A percentile compares a stretch with the other conserved stretches of the same genome.
phyloP scores from a whole-genome alignment of 2,329 filamentous ascomycete genomes.

The Pestalotiopsis sp. region DNA sequence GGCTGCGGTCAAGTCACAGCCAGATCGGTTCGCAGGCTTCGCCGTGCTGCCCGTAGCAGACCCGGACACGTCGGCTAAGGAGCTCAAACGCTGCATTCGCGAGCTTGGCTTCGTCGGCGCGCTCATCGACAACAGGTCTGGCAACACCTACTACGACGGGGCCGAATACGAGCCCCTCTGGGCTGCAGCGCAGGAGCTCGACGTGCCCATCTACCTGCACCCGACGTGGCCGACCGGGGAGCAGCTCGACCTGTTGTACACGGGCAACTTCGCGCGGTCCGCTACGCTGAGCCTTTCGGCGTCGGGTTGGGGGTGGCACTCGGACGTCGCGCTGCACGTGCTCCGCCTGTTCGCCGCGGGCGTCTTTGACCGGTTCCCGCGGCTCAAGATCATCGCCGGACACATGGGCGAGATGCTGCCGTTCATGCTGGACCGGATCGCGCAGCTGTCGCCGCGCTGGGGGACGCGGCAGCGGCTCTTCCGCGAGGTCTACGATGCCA shows the following conservation, averaged over 20 bases:
- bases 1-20: constrained; percentile 25
- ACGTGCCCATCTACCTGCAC: constrained; percentile 55
- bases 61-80: constrained; percentile 28
- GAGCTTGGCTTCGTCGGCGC: constrained; percentile 36
- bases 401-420: constrained; percentile 52
- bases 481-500: constrained; percentile 54
- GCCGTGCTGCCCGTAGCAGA: constrained; percentile 32
- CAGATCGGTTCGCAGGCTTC: constrained; percentile 31
- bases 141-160: constrained; percentile 32
- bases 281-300: constrained; percentile 21
- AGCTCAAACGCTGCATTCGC: constrained; percentile 31
- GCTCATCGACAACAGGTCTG: constrained; percentile 30
- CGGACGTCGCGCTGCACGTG: constrained; percentile 36
- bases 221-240: constrained; percentile 38
- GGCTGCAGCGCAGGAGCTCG: constrained; percentile 41
- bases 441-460: constrained; percentile 29
- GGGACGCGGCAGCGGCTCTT: constrained; percentile 38
- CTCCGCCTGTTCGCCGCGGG: constrained; percentile 29
- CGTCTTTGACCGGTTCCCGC: constrained; percentile 38
- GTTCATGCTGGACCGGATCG: constrained; percentile 53
- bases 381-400: constrained; percentile 40
- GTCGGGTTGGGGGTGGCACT: constrained; percentile 38
- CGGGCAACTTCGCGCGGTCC: constrained; percentile 35
- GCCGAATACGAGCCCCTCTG: constrained; percentile 31
- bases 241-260: constrained; percentile 34